Evolutionary conservation across 1,284 basidiomycete genomes (phyloP).

Genomic region (Filobasidium uniguttulatum): DNA sequence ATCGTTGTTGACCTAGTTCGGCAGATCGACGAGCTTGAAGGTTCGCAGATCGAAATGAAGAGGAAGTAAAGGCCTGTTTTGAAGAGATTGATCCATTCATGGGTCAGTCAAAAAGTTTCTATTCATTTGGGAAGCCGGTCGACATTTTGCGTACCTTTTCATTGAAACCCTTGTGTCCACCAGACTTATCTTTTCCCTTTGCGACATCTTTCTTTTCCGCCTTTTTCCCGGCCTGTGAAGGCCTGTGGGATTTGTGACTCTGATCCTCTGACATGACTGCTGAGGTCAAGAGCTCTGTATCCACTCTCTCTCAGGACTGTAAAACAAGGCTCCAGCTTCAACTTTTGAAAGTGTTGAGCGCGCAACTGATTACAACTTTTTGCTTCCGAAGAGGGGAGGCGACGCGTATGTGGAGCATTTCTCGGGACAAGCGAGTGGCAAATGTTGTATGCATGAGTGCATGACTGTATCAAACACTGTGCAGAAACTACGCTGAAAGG

Average conservation of each 20-base stretch:
- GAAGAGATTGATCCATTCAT: not conserved
- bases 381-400: no score
- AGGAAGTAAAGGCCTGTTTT: slow-evolving; percentile 67
- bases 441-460: no score
- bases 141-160: slow-evolving; percentile 59
- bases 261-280: slow-evolving; percentile 10
- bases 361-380: no score
- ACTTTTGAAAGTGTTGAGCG: no score
- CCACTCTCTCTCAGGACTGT: no score
- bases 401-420: no score
- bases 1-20: slow-evolving; percentile 82
- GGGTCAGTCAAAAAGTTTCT: not conserved
- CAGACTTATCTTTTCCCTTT: slow-evolving; percentile 48
- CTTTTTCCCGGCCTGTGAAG: slow-evolving; percentile 56
- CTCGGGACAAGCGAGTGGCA: no score
- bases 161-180: slow-evolving; percentile 53
- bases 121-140: not conserved
- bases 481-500: no score
- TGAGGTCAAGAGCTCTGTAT: not conserved
- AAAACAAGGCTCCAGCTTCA: no score
- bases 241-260: slow-evolving; percentile 60
- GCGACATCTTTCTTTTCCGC: slow-evolving; percentile 57
- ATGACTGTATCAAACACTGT: no score
- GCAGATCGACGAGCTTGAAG: slow-evolving; percentile 77
- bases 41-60: slow-evolving; percentile 75